Evolutionary conservation across 306 rosid genomes (phyloP), one percentile per base, ranked within the genome.

Genomic region (Medicago lupulina): DNA sequence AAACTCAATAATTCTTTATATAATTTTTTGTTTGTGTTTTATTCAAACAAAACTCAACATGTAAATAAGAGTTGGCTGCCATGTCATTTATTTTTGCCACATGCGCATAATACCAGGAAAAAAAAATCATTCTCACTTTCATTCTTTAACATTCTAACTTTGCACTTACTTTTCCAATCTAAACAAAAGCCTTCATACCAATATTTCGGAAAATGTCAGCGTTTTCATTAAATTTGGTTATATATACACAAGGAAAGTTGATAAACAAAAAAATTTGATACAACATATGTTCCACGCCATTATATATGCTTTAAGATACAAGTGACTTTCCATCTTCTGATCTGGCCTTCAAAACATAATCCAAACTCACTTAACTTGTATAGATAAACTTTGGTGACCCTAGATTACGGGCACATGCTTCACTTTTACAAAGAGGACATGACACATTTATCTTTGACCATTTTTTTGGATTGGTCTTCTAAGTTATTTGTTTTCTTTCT

Each of bases 371-470:
- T 21, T 21, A 21, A 21, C 23, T 21, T 21, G 23, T 21, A 4
- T 11, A 44, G 50, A 44, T 12, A 44, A 44, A 44, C 50, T 44
- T 11, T 44, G 4, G n/a, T 11, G 49, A 44, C 49, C n/a, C 50
- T 44, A 12, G 12, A 44, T 44, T 44, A 44, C 50, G 12, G 50
- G n/a, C 83, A 7, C 87, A 87, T 31, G 84, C 87, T 75, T 84
- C 93, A 19, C 64, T 79, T 81, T 90, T 87, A 84, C 96, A 90
- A 40, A 90, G 91, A 21, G 96, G 96, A 18, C 96, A 90, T 0
- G 84, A 80, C n/a, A 91, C 90, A 62, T 88, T 90, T 81, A 90
- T 88, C 85, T 91, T 91, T 55, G 88, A 84, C 93, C 93, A 91
- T 87, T 87, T 34, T 34, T 5, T 34, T 1, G 36, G 0, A 34